Conservation (phyloP, 768 basidiomycete species). For the Boletus rubropictus region DNA sequence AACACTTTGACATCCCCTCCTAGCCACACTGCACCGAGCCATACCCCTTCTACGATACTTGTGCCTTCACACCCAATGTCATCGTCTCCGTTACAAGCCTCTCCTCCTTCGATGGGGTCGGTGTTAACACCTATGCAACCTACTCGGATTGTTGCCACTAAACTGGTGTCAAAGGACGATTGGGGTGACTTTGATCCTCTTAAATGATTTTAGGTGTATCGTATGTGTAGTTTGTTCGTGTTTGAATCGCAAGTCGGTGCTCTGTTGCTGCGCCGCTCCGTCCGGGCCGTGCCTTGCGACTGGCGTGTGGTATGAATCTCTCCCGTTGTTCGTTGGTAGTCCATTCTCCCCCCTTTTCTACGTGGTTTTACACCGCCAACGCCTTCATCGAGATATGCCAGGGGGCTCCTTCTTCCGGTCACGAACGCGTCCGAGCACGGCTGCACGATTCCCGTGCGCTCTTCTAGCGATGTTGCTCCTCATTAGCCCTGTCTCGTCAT, state of each 20-base stretch:
- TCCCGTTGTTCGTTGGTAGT: background rate
- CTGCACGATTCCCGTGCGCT: background rate
- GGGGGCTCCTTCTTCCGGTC: background rate
- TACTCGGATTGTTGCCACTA: constrained; percentile 34
- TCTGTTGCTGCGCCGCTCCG: no score
- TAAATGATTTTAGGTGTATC: constrained; percentile 16
- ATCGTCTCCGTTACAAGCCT: constrained; percentile 29
- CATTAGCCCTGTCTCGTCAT: constrained; percentile 23
- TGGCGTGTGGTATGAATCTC: constrained; percentile 5
- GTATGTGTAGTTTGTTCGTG: constrained; percentile 21
- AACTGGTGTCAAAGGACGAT: constrained; percentile 55
- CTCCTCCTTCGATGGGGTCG: constrained; percentile 39
- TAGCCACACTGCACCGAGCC: constrained; percentile 12
- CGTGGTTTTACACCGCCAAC: background rate
- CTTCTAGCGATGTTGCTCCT: constrained; percentile 18
- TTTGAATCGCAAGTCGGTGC: constrained; percentile 16
- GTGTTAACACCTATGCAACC: constrained; percentile 58
- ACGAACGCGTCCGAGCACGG: background rate
- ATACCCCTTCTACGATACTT: constrained; percentile 15
- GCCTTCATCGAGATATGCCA: constrained; percentile 8
- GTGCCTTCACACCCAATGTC: constrained; percentile 23
- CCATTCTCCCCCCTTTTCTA: background rate
- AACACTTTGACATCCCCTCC: constrained; percentile 9
- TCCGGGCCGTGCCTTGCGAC: background rate
- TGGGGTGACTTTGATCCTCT: constrained; percentile 82